Evolutionary conservation across 1,139 yeast species (phyloP).

Genomic region (Yamadazyma atmosphaerica): DNA sequence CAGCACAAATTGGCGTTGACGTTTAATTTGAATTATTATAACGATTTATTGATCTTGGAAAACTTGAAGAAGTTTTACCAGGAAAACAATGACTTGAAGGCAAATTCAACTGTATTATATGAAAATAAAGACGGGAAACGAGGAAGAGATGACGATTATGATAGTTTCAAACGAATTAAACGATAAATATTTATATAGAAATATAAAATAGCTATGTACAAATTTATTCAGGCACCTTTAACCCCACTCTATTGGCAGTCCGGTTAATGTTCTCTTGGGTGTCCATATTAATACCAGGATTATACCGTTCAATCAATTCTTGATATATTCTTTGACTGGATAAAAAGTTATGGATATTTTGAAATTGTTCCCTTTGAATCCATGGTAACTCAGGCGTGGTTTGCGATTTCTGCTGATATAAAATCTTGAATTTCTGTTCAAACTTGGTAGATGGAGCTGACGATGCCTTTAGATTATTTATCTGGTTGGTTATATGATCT

Average conservation of each 20-base stretch:
- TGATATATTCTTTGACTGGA: constrained; percentile 74
- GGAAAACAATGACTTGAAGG: constrained; percentile 37
- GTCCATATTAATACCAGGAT: constrained; percentile 77
- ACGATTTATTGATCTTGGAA: constrained; percentile 42
- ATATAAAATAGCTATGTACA: not conserved
- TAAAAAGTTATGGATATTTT: constrained; percentile 56
- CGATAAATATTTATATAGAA: constrained; percentile 2
- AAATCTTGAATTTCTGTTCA: constrained; percentile 22
- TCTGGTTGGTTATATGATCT: constrained; percentile 30
- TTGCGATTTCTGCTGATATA: constrained; percentile 22
- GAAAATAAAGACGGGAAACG: constrained; percentile 36
- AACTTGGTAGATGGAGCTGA: constrained; percentile 13
- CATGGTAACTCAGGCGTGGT: constrained; percentile 16
- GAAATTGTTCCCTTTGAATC: constrained; percentile 33
- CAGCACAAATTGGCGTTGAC: constrained; percentile 11
- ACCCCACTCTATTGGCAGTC: constrained; percentile 86
- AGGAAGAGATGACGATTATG: constrained; percentile 23
- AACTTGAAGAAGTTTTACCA: constrained; percentile 38
- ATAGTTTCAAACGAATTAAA: constrained; percentile 6
- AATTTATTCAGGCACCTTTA: constrained; percentile 34
- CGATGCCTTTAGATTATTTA: constrained; percentile 24
- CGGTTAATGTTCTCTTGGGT: constrained; percentile 75
- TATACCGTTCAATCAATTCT: constrained; percentile 79
- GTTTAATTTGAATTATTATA: constrained; percentile 38
- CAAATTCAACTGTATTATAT: constrained; percentile 29